These are phyloP conservation scores for Coemansia sp. DNA, from an alignment of 192 early-diverging fungal species.

Conservation along the genomic window DNA sequence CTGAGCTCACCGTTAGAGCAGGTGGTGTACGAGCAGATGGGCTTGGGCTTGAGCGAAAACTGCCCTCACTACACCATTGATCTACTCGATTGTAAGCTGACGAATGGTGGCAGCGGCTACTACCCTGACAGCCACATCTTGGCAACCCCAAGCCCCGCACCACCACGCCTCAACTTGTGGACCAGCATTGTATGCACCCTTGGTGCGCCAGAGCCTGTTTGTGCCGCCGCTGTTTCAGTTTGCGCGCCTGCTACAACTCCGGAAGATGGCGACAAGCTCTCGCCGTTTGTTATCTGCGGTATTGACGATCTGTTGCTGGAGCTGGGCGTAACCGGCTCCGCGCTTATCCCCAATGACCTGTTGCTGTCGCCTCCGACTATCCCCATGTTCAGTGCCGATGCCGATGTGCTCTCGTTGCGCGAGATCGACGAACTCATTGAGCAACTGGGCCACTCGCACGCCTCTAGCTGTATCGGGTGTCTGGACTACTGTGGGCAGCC, in stretches of 20 bases:
- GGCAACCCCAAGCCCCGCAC: not conserved
- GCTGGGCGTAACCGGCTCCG: conserved; percentile 13
- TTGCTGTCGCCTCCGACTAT: not conserved
- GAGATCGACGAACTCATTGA: conserved; percentile 42
- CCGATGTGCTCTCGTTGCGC: conserved; percentile 22
- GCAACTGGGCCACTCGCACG: conserved; percentile 15
- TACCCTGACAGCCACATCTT: not conserved
- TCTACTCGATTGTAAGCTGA: not conserved
- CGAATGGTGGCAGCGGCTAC: not conserved
- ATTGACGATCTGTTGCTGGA: conserved; percentile 41
- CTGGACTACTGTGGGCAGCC: not conserved
- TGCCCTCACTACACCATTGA: no score
- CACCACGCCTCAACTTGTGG: not conserved
- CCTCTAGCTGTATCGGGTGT: not conserved
- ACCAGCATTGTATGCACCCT: not conserved
- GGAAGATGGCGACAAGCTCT: not conserved
- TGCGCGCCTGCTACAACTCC: not conserved
- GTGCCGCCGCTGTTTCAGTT: not conserved
- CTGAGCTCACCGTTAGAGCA: not conserved
- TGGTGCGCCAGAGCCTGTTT: not conserved
- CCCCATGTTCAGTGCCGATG: not conserved
- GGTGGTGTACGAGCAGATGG: not conserved
- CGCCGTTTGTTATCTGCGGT: conserved; percentile 23
- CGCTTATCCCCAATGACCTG: not conserved
- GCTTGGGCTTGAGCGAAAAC: not conserved